These are phyloP conservation scores for Penicillium macrosclerotiorum DNA, from an alignment of 495 filamentous ascomycete genomes.

Conservation along the genomic window DNA sequence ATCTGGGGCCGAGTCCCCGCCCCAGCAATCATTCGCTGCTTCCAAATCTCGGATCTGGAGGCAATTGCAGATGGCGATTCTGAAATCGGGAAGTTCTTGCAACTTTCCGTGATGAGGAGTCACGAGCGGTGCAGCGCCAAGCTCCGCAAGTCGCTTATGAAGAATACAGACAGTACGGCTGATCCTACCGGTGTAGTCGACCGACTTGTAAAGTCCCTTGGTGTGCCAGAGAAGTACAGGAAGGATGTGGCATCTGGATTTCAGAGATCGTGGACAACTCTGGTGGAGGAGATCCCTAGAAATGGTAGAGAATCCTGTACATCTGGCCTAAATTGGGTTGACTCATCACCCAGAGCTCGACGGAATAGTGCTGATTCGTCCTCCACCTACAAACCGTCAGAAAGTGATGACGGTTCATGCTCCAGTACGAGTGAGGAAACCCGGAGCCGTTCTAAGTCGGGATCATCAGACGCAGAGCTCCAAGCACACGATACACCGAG, in stretches of 20 bases:
- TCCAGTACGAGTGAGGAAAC: neutral
- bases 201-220: neutral
- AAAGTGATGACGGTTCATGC: neutral
- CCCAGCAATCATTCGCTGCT: constrained; percentile 24
- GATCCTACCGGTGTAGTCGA: neutral
- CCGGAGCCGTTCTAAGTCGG: neutral
- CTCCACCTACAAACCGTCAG: neutral
- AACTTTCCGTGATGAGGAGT: constrained; percentile 11
- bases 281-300: neutral
- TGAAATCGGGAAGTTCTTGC: constrained; percentile 26
- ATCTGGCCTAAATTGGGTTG: too few relatives aligned
- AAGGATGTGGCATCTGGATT: neutral
- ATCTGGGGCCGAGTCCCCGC: constrained; percentile 29
- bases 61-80: constrained; percentile 8
- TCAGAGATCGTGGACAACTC: neutral
- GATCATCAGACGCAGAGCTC: neutral
- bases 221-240: neutral
- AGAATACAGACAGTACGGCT: neutral
- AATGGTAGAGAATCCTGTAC: too few relatives aligned
- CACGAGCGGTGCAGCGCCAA: neutral
- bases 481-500: neutral
- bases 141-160: neutral
- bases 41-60: constrained; percentile 22
- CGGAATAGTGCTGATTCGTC: neutral
- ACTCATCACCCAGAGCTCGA: too few relatives aligned